Evolutionary conservation across 1,284 basidiomycete species (phyloP).

Genomic region (Ceratobasidium sp.): DNA sequence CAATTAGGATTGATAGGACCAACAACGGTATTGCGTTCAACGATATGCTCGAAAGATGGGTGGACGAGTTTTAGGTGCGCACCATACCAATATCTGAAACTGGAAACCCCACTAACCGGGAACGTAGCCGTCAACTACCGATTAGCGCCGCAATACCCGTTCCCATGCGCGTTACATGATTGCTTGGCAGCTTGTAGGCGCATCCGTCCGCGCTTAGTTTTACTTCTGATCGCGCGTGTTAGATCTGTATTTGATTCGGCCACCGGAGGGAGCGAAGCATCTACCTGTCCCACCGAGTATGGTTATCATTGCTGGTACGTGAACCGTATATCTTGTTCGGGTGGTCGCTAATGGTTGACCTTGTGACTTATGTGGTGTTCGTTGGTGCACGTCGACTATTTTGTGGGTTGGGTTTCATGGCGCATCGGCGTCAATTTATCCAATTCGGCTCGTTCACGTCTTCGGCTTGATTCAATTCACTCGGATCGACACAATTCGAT

Average conservation of each 20-base stretch:
- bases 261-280: slow-evolving; percentile 78
- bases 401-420: background rate
- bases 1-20: slow-evolving; percentile 45
- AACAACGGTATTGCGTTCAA: slow-evolving; percentile 78
- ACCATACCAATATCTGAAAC: slow-evolving; percentile 41
- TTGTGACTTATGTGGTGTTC: background rate
- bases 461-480: too few relatives aligned
- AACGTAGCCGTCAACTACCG: slow-evolving; percentile 84
- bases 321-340: too few relatives aligned
- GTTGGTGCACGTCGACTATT: background rate
- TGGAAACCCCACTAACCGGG: slow-evolving; percentile 23
- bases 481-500: too few relatives aligned
- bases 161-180: slow-evolving; percentile 94
- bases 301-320: slow-evolving; percentile 80
- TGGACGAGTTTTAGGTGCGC: slow-evolving; percentile 81
- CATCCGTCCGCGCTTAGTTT: background rate
- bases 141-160: slow-evolving; percentile 93
- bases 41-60: slow-evolving; percentile 90
- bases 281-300: slow-evolving; percentile 81
- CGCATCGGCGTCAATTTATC: too few relatives aligned
- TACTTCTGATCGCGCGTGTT: slow-evolving; percentile 47
- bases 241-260: slow-evolving; percentile 76
- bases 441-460: background rate
- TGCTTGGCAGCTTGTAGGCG: slow-evolving; percentile 79
- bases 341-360: background rate